Conservation (phyloP, 2,329 filamentous ascomycete species). For the Septoria petroselini region DNA sequence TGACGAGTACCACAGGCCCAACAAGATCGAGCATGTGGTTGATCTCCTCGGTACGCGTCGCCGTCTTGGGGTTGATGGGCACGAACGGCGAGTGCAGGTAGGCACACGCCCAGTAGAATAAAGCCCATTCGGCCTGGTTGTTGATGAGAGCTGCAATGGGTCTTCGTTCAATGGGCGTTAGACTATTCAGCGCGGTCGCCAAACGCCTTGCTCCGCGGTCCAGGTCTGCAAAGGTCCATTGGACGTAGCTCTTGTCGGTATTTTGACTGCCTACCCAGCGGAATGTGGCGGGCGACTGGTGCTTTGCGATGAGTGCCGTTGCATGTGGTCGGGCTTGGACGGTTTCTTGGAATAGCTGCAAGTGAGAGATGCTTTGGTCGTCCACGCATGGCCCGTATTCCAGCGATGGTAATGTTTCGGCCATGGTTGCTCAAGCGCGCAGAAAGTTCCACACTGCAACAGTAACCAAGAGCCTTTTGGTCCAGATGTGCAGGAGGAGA, state of each 20-base stretch:
- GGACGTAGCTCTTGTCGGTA: slow-evolving; percentile 29
- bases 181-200: slow-evolving; percentile 33
- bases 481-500: slow-evolving; percentile 19
- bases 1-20: slow-evolving; percentile 31
- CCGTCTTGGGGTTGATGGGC: slow-evolving; percentile 36
- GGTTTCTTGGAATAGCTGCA: slow-evolving; percentile 35
- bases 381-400: slow-evolving; percentile 30
- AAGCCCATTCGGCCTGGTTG: slow-evolving; percentile 38
- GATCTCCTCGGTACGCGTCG: slow-evolving; percentile 32
- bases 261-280: slow-evolving; percentile 35
- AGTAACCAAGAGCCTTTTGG: slow-evolving; percentile 14
- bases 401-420: slow-evolving; percentile 28
- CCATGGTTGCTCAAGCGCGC: slow-evolving; percentile 25
- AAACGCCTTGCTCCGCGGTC: slow-evolving; percentile 35
- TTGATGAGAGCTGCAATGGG: slow-evolving; percentile 35
- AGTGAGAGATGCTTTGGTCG: slow-evolving; percentile 31
- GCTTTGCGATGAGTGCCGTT: slow-evolving; percentile 33
- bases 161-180: slow-evolving; percentile 34
- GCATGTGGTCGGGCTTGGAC: slow-evolving; percentile 33
- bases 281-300: slow-evolving; percentile 32
- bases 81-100: slow-evolving; percentile 37
- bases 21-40: slow-evolving; percentile 36
- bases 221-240: slow-evolving; percentile 36
- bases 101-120: slow-evolving; percentile 36
- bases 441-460: slow-evolving; percentile 20